These are phyloP conservation scores for Firmiana major DNA, from an alignment of 345 rosid genomes.

Conservation along the genomic window DNA sequence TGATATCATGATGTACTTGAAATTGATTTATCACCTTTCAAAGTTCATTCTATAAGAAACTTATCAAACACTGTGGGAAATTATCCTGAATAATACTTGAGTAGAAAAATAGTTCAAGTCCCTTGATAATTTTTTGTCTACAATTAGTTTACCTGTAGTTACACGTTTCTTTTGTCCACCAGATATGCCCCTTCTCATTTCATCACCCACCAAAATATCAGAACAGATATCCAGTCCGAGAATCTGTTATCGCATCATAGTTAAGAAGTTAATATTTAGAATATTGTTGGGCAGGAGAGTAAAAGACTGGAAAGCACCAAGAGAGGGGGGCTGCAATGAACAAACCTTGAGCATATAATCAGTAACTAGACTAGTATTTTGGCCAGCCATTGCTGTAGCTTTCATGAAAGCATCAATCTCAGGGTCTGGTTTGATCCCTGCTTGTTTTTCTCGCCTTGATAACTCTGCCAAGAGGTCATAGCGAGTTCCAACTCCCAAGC, in stretches of 20 bases:
- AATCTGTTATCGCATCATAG: constrained; percentile 26
- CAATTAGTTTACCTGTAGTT: constrained; percentile 40
- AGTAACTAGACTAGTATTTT: constrained; percentile 39
- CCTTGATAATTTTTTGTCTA: too few relatives aligned
- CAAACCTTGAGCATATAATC: constrained; percentile 61
- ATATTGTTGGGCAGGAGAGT: not conserved
- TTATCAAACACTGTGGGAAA: too few relatives aligned
- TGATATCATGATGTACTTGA: too few relatives aligned
- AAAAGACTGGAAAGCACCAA: not conserved
- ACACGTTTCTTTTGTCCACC: constrained; percentile 68
- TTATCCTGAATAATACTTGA: too few relatives aligned
- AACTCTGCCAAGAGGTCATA: constrained; percentile 47
- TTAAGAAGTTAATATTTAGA: not conserved
- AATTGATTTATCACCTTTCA: too few relatives aligned
- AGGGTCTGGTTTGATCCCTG: constrained; percentile 52
- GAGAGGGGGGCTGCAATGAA: not conserved
- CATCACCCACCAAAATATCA: constrained; percentile 59
- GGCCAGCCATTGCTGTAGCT: constrained; percentile 48
- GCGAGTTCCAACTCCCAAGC: constrained; percentile 53
- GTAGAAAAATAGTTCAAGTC: too few relatives aligned
- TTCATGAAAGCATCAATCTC: constrained; percentile 71
- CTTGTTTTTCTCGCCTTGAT: constrained; percentile 44
- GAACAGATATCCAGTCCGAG: constrained; percentile 57
- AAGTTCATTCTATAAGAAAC: too few relatives aligned
- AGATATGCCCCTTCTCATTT: constrained; percentile 61